Base-by-base conservation (phyloP, 2,329 filamentous ascomycete species). In the Trichoderma guizhouense region DNA sequence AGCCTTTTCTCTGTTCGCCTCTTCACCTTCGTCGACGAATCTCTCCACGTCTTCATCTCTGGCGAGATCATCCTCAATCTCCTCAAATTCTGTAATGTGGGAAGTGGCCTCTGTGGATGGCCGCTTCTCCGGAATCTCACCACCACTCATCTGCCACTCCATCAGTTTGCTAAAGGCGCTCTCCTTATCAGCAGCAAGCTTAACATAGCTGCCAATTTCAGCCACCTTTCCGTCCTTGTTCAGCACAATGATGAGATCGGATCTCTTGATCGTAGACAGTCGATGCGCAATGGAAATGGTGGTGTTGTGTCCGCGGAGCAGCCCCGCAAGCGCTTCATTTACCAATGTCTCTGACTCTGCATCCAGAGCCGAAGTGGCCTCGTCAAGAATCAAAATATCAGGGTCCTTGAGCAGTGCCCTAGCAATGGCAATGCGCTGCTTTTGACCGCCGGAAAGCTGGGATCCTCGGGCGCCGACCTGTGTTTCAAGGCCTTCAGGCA, bases 211-310 rank as follows among this genome's bases (percentile, higher is more conserved):
- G 71, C 96, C 96, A 74, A 93, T 92, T 81, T 99, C 95, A 3
- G 95, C 96, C 4, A 99, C 95, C 72, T 88, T 91, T 74, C 96
- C 97, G 78, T 98, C 92, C 71, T 87, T 90, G 73, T 92, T 92
- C 51, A 99, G 90, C 34, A 97, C 95, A 76, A 99, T 96, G 79
- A 99, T 97, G 74, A 91, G 91, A 79, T 99, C 96, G 2, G 93
- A 97, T 72, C 96, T 90, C 83, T 98, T 97, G 83, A 99, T 99
- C 0, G 96, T 99, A 2, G 93, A 97, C 5, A 99, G 87, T 62
- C 97, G 91, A 83, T 99, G 96, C 0, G 96, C 97, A 78, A 99
- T 99, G 69, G 93, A 97, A 79, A 99, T 98, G 12, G 96, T 99
- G 0, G 97, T 99, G 82, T 96, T 98, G 78, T 92, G 93, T 36